Conservation (phyloP, 345 rosid species). For the Eucalyptus tenuipes region DNA sequence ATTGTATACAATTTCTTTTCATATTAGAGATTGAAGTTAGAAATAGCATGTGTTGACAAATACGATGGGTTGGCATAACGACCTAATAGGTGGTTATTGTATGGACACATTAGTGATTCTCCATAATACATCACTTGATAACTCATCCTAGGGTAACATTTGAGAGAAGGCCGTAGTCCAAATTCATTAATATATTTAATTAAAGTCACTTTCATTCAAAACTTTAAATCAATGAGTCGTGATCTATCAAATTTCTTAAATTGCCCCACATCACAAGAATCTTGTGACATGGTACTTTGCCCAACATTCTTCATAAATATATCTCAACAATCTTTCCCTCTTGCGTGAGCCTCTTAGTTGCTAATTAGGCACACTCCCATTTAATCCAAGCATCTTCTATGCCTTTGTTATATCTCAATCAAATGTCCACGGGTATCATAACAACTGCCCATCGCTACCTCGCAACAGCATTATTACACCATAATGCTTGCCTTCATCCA, state of each 20-base stretch:
- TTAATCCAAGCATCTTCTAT: not conserved
- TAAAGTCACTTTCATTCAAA: not conserved
- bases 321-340: not conserved
- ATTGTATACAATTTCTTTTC: not conserved
- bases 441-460: not conserved
- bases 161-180: not conserved
- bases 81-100: not conserved
- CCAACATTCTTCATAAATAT: not conserved
- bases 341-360: not conserved
- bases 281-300: not conserved
- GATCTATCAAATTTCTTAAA: not conserved
- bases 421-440: not conserved
- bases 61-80: not conserved
- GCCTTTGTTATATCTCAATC: not conserved
- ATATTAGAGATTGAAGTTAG: not conserved
- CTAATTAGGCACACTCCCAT: not conserved
- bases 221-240: accelerated
- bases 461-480: not conserved
- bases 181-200: not conserved
- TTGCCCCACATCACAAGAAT: not conserved
- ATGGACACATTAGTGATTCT: not conserved
- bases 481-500: not conserved
- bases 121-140: not conserved
- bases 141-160: not conserved
- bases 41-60: not conserved